phyloP scores from a whole-genome alignment of 192 early-diverging fungal genomes.

The Mycoemilia scoparia region DNA sequence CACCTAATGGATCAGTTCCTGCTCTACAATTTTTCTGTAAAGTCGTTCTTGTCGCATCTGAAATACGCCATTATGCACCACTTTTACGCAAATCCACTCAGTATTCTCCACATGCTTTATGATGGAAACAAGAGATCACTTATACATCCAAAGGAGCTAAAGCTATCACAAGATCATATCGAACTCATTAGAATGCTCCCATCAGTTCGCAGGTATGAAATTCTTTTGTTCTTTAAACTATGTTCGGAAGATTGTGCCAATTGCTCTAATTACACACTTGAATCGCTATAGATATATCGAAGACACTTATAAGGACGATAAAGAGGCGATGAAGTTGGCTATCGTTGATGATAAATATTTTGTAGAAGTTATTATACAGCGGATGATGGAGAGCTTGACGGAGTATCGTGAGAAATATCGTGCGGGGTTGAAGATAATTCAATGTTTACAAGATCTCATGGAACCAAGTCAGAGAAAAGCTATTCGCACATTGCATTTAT shows the following conservation, averaged over 20 bases:
- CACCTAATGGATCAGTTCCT: slow-evolving; percentile 64
- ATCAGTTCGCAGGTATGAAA: slow-evolving; percentile 33
- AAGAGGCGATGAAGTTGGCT: slow-evolving; percentile 21
- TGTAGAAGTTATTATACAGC: slow-evolving; percentile 26
- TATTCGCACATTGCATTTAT: slow-evolving; percentile 44
- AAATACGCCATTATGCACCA: slow-evolving; percentile 79
- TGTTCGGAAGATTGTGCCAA: no score
- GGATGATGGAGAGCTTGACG: slow-evolving; percentile 26
- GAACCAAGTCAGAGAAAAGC: slow-evolving; percentile 29
- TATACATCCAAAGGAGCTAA: slow-evolving; percentile 1
- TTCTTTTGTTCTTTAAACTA: not conserved
- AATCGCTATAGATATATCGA: slow-evolving; percentile 11
- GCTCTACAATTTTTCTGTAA: slow-evolving; percentile 63
- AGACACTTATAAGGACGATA: no score
- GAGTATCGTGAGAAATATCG: slow-evolving; percentile 40
- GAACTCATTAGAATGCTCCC: slow-evolving; percentile 50
- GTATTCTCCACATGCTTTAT: slow-evolving; percentile 36
- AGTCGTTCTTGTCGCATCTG: slow-evolving; percentile 45
- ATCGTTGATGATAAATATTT: slow-evolving; percentile 43
- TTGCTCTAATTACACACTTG: no score
- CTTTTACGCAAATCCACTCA: slow-evolving; percentile 71
- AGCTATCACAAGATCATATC: slow-evolving; percentile 28
- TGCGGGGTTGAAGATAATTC: slow-evolving; percentile 37
- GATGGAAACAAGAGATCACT: no score
- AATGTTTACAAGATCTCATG: slow-evolving; percentile 32